Evolutionary conservation across 768 basidiomycete genomes (phyloP), one percentile per base, ranked within the genome.

Genomic region (Trametes maxima): DNA sequence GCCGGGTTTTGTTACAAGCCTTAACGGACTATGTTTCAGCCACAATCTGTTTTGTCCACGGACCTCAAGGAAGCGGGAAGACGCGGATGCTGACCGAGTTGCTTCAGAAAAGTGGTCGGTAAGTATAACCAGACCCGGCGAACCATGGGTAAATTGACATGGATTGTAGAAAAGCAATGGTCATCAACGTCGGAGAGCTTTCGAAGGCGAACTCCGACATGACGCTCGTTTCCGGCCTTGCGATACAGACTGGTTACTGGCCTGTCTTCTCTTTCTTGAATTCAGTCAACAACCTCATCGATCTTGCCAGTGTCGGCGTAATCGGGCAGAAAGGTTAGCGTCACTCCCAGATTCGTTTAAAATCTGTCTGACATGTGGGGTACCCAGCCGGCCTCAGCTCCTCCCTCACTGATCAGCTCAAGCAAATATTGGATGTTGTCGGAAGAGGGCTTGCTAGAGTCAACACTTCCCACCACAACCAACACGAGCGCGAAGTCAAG

Each of bases 291-390:
- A 89, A 84, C 63, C 75, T 98, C 58, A 85, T 98, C 62, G 96
- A 98, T 71, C 80, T 98, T n/a, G 94, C 93, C 1, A 89, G 88
- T 60, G 84, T 95, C 44, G 95, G 95, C 1, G 69, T 98, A n/a
- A 97, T 97, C 66, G 97, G 97, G 2, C 94, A 97, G 70, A 98
- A 98, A 77, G 85, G 92, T 89, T 55, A 6, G 74, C 50, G 42
- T n/a, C n/a, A 7, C 16, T 5, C 24, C 17, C 1, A 1, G 36
- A 22, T 36, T 40, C 48, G 44, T 51, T n/a, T 28, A n/a, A 33
- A 33, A 33, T 33, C 8, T 33, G 28, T 33, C 43, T 50, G 4
- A 25, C 48, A 22, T n/a, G 39, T 64, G 12, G 52, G 21, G 7
- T 14, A 45, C 28, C 8, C 61, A 94, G 95, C 92, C 22, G 95